Evolutionary conservation across 2,329 filamentous ascomycete species (phyloP), one percentile per base, ranked within the genome.

Genomic region (Rugonectria rugulosa): DNA sequence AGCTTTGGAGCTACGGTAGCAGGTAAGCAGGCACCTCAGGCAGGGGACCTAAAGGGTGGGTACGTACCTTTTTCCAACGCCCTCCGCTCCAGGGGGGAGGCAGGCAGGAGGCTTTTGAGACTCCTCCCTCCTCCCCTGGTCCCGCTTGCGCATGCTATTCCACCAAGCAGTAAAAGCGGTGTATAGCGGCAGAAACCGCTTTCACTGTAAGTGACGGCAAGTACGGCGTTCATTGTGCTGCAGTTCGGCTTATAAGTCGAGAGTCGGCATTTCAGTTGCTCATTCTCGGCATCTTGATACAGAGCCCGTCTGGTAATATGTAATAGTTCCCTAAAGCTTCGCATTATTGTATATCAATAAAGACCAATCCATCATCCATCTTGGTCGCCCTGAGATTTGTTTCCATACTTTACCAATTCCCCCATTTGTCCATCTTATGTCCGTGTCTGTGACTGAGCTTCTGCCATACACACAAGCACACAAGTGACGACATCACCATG

Each of bases 401-500:
- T 24, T n/a, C 14, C 3, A 11, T 19, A 10, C 19, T 32, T 27
- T 9, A 23, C 15, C 19, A 6, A 9, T 26, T 7, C 19, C 15
- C 29, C 14, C 7, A 20, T 24, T 11, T 21, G 24, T 12, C 9
- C 42, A 12, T 14, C 11, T 23, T 11, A 12, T 19, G 15, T 14
- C n/a, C 17, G 9, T 20, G 20, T 19, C n/a, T 11, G 14, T 14
- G 23, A 29, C 17, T 21, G 15, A 48, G 45, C 26, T 34, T 36
- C 19, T 19, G 17, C 34, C 27, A 32, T 32, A 12, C 17, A n/a
- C n/a, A n/a, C n/a, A n/a, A n/a, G 19, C 19, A 32, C 21, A 45
- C 11, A 20, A 17, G 29, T 46, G 49, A 51, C 47, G 36, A 43
- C 41, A 37, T 46, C 40, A 42, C 34, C 47, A 77, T 77, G 73